Evolutionary conservation across 306 rosid species (phyloP).

Genomic region (Luffa acutangula): DNA sequence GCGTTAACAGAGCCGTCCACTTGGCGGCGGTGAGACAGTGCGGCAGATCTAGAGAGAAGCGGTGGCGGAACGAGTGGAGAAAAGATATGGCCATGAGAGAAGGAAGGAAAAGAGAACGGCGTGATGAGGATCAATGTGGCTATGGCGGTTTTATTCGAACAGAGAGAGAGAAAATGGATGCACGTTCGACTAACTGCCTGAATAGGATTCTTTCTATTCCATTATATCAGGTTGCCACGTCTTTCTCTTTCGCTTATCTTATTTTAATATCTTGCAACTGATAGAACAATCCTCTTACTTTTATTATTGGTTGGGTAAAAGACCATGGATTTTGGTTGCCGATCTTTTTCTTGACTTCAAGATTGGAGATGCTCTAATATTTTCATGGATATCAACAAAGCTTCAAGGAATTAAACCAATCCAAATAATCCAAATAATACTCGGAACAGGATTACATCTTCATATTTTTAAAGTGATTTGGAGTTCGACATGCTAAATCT

Average conservation of each 20-base stretch:
- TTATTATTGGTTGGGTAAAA: too few relatives aligned
- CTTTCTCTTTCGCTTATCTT: neutral
- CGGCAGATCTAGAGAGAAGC: slow-evolving; percentile 8
- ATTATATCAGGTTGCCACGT: neutral
- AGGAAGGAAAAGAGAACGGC: neutral
- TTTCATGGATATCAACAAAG: too few relatives aligned
- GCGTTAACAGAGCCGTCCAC: slow-evolving; percentile 38
- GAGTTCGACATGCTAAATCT: too few relatives aligned
- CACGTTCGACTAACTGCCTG: neutral
- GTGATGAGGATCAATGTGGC: neutral
- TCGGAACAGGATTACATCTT: too few relatives aligned
- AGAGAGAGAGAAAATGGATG: neutral
- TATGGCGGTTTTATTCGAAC: neutral
- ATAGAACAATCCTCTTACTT: too few relatives aligned
- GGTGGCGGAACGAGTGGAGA: slow-evolving; percentile 13
- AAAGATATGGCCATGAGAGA: slow-evolving; percentile 25
- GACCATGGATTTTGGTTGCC: too few relatives aligned
- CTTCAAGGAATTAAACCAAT: too few relatives aligned
- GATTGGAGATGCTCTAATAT: too few relatives aligned
- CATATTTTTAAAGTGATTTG: too few relatives aligned
- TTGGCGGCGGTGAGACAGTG: slow-evolving; percentile 15
- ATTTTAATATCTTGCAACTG: neutral
- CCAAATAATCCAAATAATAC: too few relatives aligned
- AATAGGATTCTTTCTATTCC: neutral
- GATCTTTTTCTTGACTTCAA: too few relatives aligned